phyloP scores from a whole-genome alignment of 2,329 filamentous ascomycete genomes.

The Diplodia seriata region DNA sequence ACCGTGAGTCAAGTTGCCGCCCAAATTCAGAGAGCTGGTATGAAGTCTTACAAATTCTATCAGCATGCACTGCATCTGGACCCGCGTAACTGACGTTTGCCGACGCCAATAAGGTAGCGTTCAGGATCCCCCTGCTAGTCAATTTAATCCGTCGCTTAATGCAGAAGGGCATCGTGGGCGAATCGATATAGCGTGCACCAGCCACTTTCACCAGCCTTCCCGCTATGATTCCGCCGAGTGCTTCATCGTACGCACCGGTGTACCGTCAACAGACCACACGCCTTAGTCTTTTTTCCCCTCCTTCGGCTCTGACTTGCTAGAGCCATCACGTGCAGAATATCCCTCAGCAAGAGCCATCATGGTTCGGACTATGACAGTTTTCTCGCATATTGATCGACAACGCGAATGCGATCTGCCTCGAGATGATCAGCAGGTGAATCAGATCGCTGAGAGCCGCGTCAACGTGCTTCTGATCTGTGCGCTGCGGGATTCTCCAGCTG shows the following conservation, averaged over 20 bases:
- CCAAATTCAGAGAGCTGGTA: neutral
- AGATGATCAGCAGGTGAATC: neutral
- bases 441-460: neutral
- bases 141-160: neutral
- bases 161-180: neutral
- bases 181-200: neutral
- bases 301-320: neutral
- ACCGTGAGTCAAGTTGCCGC: neutral
- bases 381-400: neutral
- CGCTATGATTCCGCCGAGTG: neutral
- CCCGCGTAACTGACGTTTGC: neutral
- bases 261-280: neutral
- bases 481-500: neutral
- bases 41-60: neutral
- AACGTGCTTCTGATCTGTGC: neutral
- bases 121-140: neutral
- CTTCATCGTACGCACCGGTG: neutral
- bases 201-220: neutral
- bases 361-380: neutral
- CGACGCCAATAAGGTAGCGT: neutral
- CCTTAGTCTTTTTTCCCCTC: neutral
- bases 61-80: neutral
- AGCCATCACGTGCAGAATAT: neutral
- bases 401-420: neutral
- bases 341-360: neutral